Evolutionary conservation across 371 early-diverging fungal genomes (phyloP).

Genomic region (Mortierella sp.): DNA sequence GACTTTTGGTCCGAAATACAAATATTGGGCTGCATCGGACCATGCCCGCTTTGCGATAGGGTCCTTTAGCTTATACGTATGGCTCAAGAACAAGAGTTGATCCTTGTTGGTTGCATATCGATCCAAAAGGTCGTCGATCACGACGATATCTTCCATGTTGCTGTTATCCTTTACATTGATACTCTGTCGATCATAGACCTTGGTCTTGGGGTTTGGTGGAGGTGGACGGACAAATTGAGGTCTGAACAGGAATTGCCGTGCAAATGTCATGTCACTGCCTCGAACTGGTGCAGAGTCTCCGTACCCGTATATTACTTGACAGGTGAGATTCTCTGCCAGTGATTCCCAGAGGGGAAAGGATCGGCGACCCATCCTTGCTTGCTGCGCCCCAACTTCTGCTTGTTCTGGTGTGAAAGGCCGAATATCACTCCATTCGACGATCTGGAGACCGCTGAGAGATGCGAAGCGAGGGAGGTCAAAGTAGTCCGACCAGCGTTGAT

Average conservation of each 20-base stretch:
- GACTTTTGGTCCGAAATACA: constrained; percentile 22
- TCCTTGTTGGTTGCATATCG: constrained; percentile 20
- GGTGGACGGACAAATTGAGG: constrained; percentile 39
- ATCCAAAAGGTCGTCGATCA: constrained; percentile 25
- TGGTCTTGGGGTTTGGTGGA: constrained; percentile 11
- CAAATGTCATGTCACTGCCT: constrained; percentile 26
- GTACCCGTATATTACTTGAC: constrained; percentile 45
- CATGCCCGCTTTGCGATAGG: constrained; percentile 21
- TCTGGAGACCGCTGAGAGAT: constrained; percentile 1
- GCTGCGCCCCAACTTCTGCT: constrained; percentile 15
- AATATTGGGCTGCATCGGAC: constrained; percentile 11
- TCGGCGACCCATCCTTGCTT: constrained; percentile 8
- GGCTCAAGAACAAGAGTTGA: constrained; percentile 34
- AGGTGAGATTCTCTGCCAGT: constrained; percentile 38
- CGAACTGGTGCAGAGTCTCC: constrained; percentile 29
- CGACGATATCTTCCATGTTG: constrained; percentile 29
- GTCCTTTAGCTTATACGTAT: constrained; percentile 44
- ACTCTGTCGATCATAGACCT: constrained; percentile 14
- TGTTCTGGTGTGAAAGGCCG: constrained; percentile 29
- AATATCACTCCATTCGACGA: constrained; percentile 31
- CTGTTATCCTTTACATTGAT: constrained; percentile 24
- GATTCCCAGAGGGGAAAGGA: constrained; percentile 11
- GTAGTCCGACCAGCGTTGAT: constrained; percentile 49
- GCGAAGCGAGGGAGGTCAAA: constrained; percentile 36
- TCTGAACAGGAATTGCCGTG: constrained; percentile 32